Percentiles rank a stretch among this genome's conserved stretches.
These are phyloP conservation scores for Thielaviopsis ethacetica DNA, from an alignment of 2,329 filamentous ascomycete genomes.

Conservation along the genomic window DNA sequence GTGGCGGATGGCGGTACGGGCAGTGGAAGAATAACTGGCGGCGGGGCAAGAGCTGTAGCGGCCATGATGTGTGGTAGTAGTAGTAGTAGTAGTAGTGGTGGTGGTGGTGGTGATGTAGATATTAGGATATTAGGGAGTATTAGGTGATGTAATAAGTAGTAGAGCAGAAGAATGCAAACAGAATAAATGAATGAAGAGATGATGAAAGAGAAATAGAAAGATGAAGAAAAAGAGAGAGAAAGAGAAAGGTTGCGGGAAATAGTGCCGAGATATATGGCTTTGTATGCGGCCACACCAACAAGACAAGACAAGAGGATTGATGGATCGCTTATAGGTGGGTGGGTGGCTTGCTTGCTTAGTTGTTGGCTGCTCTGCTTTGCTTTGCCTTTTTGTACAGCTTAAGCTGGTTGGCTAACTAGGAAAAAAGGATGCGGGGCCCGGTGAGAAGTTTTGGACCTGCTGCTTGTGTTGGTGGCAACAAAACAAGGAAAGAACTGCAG, in stretches of 20 bases:
- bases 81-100: neutral
- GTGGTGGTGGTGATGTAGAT: neutral
- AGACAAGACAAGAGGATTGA: too few species aligned
- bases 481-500: neutral
- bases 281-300: too few species aligned
- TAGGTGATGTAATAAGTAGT: neutral
- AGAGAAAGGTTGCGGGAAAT: neutral
- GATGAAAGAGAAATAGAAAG: neutral
- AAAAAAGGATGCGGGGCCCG: neutral
- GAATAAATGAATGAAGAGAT: neutral
- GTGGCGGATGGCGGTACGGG: conserved; percentile 16
- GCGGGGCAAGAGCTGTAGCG: conserved; percentile 1
- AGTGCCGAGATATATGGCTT: neutral
- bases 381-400: too few species aligned
- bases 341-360: too few species aligned
- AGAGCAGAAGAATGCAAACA: neutral
- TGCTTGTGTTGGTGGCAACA: neutral
- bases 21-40: conserved; percentile 6
- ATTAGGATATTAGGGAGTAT: too few species aligned
- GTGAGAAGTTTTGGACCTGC: neutral
- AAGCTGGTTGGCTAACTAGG: too few species aligned
- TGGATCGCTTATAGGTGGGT: neutral
- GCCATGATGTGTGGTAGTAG: neutral
- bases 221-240: neutral
- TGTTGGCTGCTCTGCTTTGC: too few species aligned